These are phyloP conservation scores for Omphalotus guepiniiformis DNA, from an alignment of 768 basidiomycete genomes.

Conservation along the genomic window DNA sequence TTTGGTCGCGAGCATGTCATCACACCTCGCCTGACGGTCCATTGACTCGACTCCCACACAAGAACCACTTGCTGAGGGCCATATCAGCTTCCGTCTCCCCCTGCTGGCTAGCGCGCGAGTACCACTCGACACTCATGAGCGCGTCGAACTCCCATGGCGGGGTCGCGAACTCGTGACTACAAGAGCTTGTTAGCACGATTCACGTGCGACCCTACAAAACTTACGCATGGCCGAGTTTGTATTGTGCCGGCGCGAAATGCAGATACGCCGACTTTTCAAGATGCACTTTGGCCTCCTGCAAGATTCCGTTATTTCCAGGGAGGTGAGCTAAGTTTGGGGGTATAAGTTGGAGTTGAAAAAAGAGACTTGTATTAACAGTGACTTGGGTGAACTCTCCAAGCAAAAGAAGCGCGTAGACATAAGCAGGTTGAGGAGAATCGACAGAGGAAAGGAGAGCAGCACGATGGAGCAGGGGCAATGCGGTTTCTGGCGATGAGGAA, in stretches of 20 bases:
- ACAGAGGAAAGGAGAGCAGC: conserved; percentile 74
- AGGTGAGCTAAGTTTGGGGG: conserved; percentile 41
- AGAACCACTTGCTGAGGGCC: conserved; percentile 96
- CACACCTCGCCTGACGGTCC: conserved; percentile 29
- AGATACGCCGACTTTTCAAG: conserved; percentile 86
- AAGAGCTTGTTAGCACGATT: too few relatives aligned
- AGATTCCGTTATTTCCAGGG: conserved; percentile 1
- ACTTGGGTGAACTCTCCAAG: conserved; percentile 78
- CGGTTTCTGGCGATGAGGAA: conserved; percentile 45
- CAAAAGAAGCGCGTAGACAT: conserved; percentile 84
- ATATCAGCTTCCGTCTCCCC: conserved; percentile 94
- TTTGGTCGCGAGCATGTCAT: background rate
- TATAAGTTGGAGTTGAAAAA: conserved; percentile 52
- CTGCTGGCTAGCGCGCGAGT: conserved; percentile 74
- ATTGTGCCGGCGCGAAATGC: conserved; percentile 81
- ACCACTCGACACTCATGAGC: conserved; percentile 86
- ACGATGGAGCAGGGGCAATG: conserved; percentile 67
- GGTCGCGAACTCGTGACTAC: conserved; percentile 88
- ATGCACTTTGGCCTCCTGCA: conserved; percentile 63
- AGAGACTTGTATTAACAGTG: conserved; percentile 40
- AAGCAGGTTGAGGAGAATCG: conserved; percentile 83
- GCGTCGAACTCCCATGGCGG: conserved; percentile 77
- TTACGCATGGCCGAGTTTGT: conserved; percentile 90
- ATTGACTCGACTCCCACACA: conserved; percentile 64
- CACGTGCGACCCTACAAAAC: too few relatives aligned